Base-by-base conservation (phyloP, 805 yeast genomes). In the Metschnikowia borealis region DNA sequence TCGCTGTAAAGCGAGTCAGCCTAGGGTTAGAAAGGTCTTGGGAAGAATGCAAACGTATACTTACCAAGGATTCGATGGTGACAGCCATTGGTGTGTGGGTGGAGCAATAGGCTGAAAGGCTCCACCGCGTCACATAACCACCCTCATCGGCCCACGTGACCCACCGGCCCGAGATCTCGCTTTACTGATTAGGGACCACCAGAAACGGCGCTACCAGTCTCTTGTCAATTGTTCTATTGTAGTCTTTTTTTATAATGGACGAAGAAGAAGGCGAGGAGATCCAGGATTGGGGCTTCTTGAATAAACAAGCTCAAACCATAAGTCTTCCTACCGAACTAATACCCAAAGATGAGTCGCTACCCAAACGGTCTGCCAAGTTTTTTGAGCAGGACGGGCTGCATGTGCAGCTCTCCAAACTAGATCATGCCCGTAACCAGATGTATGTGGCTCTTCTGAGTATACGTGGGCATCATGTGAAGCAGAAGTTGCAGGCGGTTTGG, bases 281-380 rank as follows among this genome's bases (percentile, higher is more conserved):
- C 5, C 82, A 77, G 53, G 85, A 82, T 54, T 83, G 87, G 87
- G 68, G 76, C 10, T 62, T 49, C 7, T 49, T 63, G 35, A 56
- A 57, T 35, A 44, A 48, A 14, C 43, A 37, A 8, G 14, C 20
- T 5, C 49, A 44, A 17, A n/a, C 40, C 3, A 20, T 44, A 6
- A 14, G 21, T 14, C 5, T 18, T 10, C 21, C 39, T 11, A 39
- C 37, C 3, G 47, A 33, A 8, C 15, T 13, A 14, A 34, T 14
- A 15, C 29, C 20, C 43, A 44, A 48, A 14, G 62, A 53, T 38
- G 66, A 52, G 52, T 73, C 43, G 45, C 53, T 84, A 1, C 91
- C 91, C 2, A 85, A 82, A 56, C 70, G 92, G 53, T 96, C 96
- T 2, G 90, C 83, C 50, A 91, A 91, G 63, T 96, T 88, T 56